Evolutionary conservation across 2,329 filamentous ascomycete species (phyloP).

Genomic region (Paecilomyces sp.): DNA sequence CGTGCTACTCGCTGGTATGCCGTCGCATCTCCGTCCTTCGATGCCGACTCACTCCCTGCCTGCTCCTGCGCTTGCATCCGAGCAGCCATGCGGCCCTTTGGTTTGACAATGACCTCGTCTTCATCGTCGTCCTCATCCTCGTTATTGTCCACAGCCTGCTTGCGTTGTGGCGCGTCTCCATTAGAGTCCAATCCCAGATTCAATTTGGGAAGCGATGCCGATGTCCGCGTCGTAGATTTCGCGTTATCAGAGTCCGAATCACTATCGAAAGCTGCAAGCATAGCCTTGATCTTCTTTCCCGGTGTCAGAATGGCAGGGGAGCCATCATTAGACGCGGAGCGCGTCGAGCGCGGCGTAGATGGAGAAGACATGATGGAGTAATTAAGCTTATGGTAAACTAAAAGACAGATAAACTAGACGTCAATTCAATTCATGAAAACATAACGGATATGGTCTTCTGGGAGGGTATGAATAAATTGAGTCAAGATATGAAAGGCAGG

Average conservation of each 20-base stretch:
- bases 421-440: neutral
- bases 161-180: neutral
- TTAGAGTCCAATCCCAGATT: neutral
- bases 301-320: slow-evolving; percentile 35
- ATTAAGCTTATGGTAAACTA: neutral
- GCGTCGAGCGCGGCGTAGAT: slow-evolving; percentile 27
- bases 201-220: neutral
- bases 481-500: neutral
- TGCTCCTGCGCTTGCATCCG: slow-evolving; percentile 47
- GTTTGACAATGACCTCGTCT: slow-evolving; percentile 48
- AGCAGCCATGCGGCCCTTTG: slow-evolving; percentile 58
- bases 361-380: slow-evolving; percentile 19
- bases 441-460: neutral
- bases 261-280: slow-evolving; percentile 42
- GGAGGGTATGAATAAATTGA: neutral
- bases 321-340: slow-evolving; percentile 18
- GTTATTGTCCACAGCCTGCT: slow-evolving; percentile 10
- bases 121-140: slow-evolving; percentile 27
- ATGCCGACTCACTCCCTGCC: slow-evolving; percentile 4
- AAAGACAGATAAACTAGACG: too few species aligned
- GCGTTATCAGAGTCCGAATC: slow-evolving; percentile 41
- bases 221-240: neutral
- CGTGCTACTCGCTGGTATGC: slow-evolving; percentile 33
- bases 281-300: slow-evolving; percentile 41
- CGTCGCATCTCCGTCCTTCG: slow-evolving; percentile 21